A percentile compares a stretch with the other conserved stretches of the same genome.
phyloP scores from a whole-genome alignment of 345 rosid species.

The Trapa bicornis region DNA sequence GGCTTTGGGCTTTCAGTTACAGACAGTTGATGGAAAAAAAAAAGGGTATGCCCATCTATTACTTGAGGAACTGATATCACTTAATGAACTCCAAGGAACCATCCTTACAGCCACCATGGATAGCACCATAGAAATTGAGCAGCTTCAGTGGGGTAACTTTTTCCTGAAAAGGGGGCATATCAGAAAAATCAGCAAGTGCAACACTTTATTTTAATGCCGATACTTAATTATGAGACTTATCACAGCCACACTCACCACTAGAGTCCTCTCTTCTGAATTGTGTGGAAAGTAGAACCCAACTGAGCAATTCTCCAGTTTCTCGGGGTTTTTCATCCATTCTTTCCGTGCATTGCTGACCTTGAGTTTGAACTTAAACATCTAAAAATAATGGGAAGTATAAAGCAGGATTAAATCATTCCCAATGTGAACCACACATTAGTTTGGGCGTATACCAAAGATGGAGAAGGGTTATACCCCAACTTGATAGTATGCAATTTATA shows the following conservation, averaged over 20 bases:
- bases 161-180: constrained; percentile 22
- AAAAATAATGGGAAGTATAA: constrained; percentile 8
- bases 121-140: constrained; percentile 58
- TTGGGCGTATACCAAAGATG: background rate
- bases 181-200: background rate
- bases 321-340: constrained; percentile 86
- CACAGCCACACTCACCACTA: constrained; percentile 42
- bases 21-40: background rate
- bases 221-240: background rate
- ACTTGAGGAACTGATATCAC: background rate
- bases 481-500: background rate
- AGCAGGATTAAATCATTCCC: background rate
- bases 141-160: constrained; percentile 39
- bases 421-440: background rate
- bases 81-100: background rate
- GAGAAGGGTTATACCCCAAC: no score
- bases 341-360: constrained; percentile 64
- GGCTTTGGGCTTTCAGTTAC: background rate
- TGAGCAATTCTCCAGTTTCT: constrained; percentile 63
- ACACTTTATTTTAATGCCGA: background rate
- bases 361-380: constrained; percentile 70
- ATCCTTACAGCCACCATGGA: constrained; percentile 8
- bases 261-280: constrained; percentile 20
- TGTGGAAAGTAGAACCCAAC: constrained; percentile 63
- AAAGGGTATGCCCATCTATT: constrained; percentile 5